Conservation (phyloP, 2,329 filamentous ascomycete genomes). For the Colletotrichum melonis region DNA sequence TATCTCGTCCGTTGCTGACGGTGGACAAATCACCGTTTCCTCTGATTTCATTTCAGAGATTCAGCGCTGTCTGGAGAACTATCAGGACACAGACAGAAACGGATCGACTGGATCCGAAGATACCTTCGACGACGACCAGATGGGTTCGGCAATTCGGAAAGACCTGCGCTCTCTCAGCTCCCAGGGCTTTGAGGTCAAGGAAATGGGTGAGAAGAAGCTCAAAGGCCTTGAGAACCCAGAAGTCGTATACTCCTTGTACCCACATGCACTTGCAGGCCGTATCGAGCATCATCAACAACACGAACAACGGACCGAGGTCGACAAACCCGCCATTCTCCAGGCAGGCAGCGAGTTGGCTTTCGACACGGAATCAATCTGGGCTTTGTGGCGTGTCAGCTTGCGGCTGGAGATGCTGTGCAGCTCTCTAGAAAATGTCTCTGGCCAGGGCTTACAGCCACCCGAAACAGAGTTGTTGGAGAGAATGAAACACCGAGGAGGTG, state of each 20-base stretch:
- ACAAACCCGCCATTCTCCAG: conserved; percentile 71
- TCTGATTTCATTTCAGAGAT: conserved; percentile 98
- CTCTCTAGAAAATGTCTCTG: conserved; percentile 78
- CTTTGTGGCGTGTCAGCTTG: conserved; percentile 88
- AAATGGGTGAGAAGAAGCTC: conserved; percentile 92
- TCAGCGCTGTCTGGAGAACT: conserved; percentile 88
- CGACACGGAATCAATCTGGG: conserved; percentile 88
- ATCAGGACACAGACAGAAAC: conserved; percentile 83
- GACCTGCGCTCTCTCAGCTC: conserved; percentile 89
- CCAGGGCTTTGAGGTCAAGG: conserved; percentile 96
- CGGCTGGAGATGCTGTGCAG: conserved; percentile 94
- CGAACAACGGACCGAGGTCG: conserved; percentile 53
- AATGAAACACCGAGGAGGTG: conserved; percentile 75
- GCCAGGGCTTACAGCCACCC: conserved; percentile 76
- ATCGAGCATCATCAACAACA: conserved; percentile 74
- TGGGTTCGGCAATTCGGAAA: conserved; percentile 82
- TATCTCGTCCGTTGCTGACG: conserved; percentile 94
- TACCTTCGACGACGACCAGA: conserved; percentile 77
- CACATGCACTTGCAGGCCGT: conserved; percentile 85
- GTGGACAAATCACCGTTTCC: conserved; percentile 95
- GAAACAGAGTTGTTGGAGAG: conserved; percentile 85
- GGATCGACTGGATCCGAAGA: conserved; percentile 79
- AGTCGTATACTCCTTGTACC: conserved; percentile 94
- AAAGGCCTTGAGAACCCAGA: conserved; percentile 98
- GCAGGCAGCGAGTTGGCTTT: conserved; percentile 76